A percentile compares a stretch with the other conserved stretches of the same genome.
phyloP scores from a whole-genome alignment of 2,329 filamentous ascomycete species.

The Onygenales sp. region DNA sequence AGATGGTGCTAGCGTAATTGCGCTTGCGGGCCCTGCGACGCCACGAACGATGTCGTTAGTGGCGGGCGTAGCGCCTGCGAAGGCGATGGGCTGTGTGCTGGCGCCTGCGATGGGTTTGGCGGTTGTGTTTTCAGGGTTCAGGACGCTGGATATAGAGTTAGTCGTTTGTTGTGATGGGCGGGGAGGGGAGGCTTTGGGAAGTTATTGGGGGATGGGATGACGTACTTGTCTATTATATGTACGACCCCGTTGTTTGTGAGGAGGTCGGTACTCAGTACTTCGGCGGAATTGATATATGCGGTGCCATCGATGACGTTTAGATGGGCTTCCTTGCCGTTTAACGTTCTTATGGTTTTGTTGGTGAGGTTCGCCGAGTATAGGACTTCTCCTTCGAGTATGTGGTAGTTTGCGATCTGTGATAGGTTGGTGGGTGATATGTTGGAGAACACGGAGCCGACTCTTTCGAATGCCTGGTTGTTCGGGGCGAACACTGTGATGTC shows the following conservation, averaged over 20 bases:
- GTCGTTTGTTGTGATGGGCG: neutral
- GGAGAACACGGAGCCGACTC: constrained; percentile 6
- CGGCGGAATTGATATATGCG: constrained; percentile 44
- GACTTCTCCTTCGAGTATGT: constrained; percentile 49
- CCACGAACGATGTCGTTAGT: constrained; percentile 43
- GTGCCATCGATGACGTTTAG: constrained; percentile 34
- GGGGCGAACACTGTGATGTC: constrained; percentile 19
- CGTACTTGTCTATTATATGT: constrained; percentile 50
- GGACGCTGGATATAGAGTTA: constrained; percentile 31
- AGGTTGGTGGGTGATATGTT: constrained; percentile 33
- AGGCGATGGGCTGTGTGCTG: constrained; percentile 36
- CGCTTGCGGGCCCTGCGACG: constrained; percentile 37
- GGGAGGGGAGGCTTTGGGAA: too few relatives aligned
- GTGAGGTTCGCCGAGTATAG: constrained; percentile 42
- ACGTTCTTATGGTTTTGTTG: constrained; percentile 28
- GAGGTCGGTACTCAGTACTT: constrained; percentile 41
- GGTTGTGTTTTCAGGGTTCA: constrained; percentile 46
- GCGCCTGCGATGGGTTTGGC: constrained; percentile 39
- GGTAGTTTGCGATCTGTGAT: constrained; percentile 50
- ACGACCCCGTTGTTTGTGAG: constrained; percentile 48
- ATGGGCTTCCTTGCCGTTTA: constrained; percentile 39
- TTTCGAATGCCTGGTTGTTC: constrained; percentile 8
- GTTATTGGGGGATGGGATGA: neutral
- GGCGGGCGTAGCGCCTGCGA: constrained; percentile 42
- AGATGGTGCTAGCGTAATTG: constrained; percentile 20